Percentiles rank a stretch among this genome's conserved stretches.
phyloP scores from a whole-genome alignment of 176 grass and related monocot species.

The Rhynchospora breviuscula region DNA sequence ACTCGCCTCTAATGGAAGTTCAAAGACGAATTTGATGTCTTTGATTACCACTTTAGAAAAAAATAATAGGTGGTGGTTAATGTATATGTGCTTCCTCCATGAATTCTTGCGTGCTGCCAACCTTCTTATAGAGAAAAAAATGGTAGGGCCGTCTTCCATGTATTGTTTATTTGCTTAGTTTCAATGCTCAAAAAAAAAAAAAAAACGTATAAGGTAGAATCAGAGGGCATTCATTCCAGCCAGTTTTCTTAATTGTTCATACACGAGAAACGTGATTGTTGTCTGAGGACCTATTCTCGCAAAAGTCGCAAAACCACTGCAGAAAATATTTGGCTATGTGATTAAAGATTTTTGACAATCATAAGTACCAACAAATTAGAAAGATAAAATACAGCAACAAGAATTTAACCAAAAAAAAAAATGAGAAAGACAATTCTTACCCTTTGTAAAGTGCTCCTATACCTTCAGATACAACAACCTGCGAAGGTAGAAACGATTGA shows the following conservation, averaged over 20 bases:
- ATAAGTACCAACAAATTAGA: neutral
- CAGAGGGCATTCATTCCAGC: slow-evolving; percentile 67
- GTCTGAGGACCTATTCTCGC: slow-evolving; percentile 89
- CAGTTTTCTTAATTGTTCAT: slow-evolving; percentile 74
- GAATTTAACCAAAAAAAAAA: neutral
- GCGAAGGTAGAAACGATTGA: slow-evolving; percentile 22
- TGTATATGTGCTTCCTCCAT: neutral
- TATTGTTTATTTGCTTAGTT: neutral
- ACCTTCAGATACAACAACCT: slow-evolving; percentile 77
- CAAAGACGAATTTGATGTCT: neutral
- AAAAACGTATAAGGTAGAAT: neutral
- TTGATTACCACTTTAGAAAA: neutral
- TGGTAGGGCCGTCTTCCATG: neutral
- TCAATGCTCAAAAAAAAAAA: neutral
- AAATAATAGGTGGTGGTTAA: neutral
- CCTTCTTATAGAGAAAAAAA: neutral
- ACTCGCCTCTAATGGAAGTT: neutral
- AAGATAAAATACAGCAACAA: neutral
- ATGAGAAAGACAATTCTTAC: slow-evolving; percentile 28
- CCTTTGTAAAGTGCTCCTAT: slow-evolving; percentile 83
- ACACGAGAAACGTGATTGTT: slow-evolving; percentile 70
- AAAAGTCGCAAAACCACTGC: slow-evolving; percentile 78
- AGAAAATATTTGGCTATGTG: slow-evolving; percentile 1
- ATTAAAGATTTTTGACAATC: neutral
- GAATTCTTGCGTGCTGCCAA: neutral